Evolutionary conservation across 169 alveolate genomes (phyloP).

Genomic region (Plasmodium gaboni): DNA sequence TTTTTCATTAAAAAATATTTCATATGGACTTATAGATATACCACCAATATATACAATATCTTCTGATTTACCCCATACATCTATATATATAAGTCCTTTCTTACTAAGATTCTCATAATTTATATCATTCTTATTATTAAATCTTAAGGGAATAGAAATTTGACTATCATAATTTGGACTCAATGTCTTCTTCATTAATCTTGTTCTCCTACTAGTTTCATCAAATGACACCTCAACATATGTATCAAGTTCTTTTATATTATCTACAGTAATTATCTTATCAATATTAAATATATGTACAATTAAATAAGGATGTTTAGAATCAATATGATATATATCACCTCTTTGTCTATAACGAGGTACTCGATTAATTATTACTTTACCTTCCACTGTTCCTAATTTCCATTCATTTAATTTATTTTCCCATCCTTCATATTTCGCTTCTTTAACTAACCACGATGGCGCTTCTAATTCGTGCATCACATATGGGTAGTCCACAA

Average conservation of each 20-base stretch:
- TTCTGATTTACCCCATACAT: constrained; percentile 84
- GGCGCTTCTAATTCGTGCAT: constrained; percentile 76
- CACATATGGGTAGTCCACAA: constrained; percentile 83
- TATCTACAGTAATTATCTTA: constrained; percentile 78
- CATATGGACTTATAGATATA: constrained; percentile 73
- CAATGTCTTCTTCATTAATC: constrained; percentile 74
- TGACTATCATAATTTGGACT: constrained; percentile 83
- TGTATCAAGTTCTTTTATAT: constrained; percentile 76
- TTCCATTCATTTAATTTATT: constrained; percentile 75
- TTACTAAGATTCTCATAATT: constrained; percentile 66
- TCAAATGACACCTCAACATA: constrained; percentile 83
- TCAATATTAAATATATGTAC: constrained; percentile 79
- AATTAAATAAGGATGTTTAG: constrained; percentile 58
- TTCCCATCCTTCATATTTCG: constrained; percentile 84
- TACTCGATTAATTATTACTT: constrained; percentile 68
- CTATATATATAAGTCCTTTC: constrained; percentile 78
- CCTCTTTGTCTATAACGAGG: constrained; percentile 84
- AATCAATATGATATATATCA: constrained; percentile 47
- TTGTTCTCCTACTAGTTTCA: constrained; percentile 78
- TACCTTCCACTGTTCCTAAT: constrained; percentile 81
- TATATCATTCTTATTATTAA: constrained; percentile 67
- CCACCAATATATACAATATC: constrained; percentile 81
- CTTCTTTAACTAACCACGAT: constrained; percentile 81
- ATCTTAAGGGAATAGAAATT: constrained; percentile 77
- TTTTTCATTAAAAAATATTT: constrained; percentile 81